Percentiles rank a stretch among this genome's conserved stretches.
Evolutionary conservation across 2,329 filamentous ascomycete genomes (phyloP).

Genomic region (Penicillium palitans): DNA sequence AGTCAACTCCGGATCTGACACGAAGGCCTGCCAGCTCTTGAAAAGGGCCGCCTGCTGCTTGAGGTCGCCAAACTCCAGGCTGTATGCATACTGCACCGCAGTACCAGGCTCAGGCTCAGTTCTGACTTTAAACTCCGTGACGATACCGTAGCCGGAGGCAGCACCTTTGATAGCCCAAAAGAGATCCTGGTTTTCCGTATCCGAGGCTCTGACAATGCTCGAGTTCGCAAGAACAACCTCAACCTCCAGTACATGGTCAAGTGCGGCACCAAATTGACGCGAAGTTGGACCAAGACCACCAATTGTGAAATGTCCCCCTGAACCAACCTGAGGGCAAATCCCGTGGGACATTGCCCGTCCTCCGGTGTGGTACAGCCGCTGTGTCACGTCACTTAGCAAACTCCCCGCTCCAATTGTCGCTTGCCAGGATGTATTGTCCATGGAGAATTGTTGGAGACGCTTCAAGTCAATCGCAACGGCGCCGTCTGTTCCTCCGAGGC

Average conservation of each 20-base stretch:
- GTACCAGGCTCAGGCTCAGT: constrained; percentile 35
- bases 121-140: constrained; percentile 41
- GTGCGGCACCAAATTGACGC: constrained; percentile 51
- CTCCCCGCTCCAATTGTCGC: constrained; percentile 39
- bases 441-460: constrained; percentile 34
- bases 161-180: constrained; percentile 42
- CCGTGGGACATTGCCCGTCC: constrained; percentile 38
- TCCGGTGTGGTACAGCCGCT: constrained; percentile 30
- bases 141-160: constrained; percentile 40
- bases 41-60: background rate
- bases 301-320: constrained; percentile 42
- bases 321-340: constrained; percentile 36
- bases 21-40: background rate
- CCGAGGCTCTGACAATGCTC: constrained; percentile 34
- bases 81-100: constrained; percentile 61
- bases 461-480: constrained; percentile 34
- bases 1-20: background rate
- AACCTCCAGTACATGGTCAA: constrained; percentile 52
- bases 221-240: constrained; percentile 50
- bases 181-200: constrained; percentile 32
- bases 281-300: constrained; percentile 42
- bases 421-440: constrained; percentile 31
- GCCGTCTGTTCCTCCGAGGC: constrained; percentile 28
- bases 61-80: constrained; percentile 49
- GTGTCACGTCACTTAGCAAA: constrained; percentile 27